A percentile compares a stretch with the other conserved stretches of the same genome.
These are phyloP conservation scores for Blastobotrys attinorum DNA, from an alignment of 805 yeast genomes.

Conservation along the genomic window DNA sequence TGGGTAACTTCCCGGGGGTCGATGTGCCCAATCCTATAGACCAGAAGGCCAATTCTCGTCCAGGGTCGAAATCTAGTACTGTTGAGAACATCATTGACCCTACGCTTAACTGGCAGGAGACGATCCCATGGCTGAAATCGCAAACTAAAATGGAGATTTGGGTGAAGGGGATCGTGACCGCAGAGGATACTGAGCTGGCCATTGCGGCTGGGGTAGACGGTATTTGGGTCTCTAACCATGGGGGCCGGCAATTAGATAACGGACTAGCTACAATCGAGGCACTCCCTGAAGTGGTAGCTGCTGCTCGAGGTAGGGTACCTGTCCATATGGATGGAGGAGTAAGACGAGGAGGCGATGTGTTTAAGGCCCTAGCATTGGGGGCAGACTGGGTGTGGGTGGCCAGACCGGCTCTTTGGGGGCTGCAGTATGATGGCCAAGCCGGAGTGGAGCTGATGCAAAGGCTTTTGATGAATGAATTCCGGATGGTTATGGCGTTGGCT, in stretches of 20 bases:
- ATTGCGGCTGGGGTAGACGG: slow-evolving; percentile 56
- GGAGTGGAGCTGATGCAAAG: slow-evolving; percentile 40
- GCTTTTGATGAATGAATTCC: slow-evolving; percentile 20
- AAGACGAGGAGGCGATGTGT: slow-evolving; percentile 56
- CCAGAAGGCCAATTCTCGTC: slow-evolving; percentile 6
- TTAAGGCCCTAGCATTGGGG: slow-evolving; percentile 62
- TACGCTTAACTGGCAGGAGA: slow-evolving; percentile 24
- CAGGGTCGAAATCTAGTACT: slow-evolving; percentile 7
- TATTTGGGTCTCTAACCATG: slow-evolving; percentile 63
- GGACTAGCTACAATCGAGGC: slow-evolving; percentile 58
- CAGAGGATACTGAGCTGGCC: slow-evolving; percentile 43
- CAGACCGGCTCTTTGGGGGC: slow-evolving; percentile 60
- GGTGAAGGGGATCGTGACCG: slow-evolving; percentile 58
- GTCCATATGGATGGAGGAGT: slow-evolving; percentile 64
- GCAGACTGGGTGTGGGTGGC: slow-evolving; percentile 66
- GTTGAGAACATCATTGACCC: slow-evolving; percentile 22
- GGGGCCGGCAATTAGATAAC: slow-evolving; percentile 66
- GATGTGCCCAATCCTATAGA: slow-evolving; percentile 15
- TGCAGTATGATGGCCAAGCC: slow-evolving; percentile 59
- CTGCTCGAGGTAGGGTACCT: slow-evolving; percentile 38
- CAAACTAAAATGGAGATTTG: slow-evolving; percentile 40
- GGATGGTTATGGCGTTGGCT: slow-evolving; percentile 20
- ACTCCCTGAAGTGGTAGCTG: slow-evolving; percentile 37
- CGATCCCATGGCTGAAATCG: slow-evolving; percentile 25
- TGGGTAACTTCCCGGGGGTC: slow-evolving; percentile 22